Conservation (phyloP, 768 basidiomycete genomes). For the Macrolepiota albuminosa region DNA sequence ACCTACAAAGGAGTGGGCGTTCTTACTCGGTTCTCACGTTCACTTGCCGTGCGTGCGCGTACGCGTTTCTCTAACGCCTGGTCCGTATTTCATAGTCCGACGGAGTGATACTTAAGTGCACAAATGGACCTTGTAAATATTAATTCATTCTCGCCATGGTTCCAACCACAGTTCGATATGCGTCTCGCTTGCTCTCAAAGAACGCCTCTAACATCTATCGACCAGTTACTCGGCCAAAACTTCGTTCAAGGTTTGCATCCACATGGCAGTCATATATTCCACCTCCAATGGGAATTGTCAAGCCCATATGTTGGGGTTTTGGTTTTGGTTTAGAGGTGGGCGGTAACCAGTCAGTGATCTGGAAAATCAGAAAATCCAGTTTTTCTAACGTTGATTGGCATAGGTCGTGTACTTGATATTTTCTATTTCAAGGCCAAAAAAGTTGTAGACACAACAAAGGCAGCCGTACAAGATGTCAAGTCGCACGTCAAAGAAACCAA, state of each 20-base stretch:
- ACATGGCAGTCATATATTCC: neutral
- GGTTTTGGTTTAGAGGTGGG: neutral
- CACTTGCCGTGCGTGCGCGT: neutral
- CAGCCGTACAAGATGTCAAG: neutral
- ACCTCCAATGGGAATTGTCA: neutral
- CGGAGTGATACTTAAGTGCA: neutral
- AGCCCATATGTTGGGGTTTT: neutral
- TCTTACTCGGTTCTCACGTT: neutral
- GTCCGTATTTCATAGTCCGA: neutral
- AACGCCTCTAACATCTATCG: neutral
- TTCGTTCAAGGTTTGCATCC: neutral
- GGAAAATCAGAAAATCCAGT: neutral
- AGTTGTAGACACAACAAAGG: neutral
- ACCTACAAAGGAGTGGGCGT: neutral
- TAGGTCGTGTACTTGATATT: neutral
- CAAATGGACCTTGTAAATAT: too few relatives aligned
- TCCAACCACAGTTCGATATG: neutral
- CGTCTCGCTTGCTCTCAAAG: neutral
- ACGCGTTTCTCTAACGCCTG: neutral
- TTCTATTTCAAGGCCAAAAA: neutral
- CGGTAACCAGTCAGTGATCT: neutral
- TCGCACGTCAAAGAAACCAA: neutral
- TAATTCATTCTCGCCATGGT: neutral
- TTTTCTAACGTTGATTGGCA: neutral
- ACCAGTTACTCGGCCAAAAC: neutral